phyloP scores from a whole-genome alignment of 2,329 filamentous ascomycete genomes.

The Phaeoacremonium minimum region DNA sequence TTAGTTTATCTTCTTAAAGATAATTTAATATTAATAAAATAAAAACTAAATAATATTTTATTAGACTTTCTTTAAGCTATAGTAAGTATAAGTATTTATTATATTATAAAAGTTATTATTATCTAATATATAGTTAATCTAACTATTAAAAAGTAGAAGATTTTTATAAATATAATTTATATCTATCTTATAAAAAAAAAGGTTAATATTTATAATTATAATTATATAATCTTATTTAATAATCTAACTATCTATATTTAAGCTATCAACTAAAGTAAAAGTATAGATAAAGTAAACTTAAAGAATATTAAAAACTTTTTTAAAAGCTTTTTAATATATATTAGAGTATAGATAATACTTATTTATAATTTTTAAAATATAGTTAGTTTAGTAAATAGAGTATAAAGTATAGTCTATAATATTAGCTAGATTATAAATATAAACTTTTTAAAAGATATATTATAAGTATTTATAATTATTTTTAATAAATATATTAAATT shows the following conservation, averaged over 20 bases:
- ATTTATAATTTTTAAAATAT: no score
- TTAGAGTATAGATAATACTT: no score
- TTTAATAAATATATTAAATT: no score
- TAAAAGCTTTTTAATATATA: no score
- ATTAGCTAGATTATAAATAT: no score
- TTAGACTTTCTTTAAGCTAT: background rate
- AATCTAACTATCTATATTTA: no score
- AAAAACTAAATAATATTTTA: background rate
- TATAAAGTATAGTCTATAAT: no score
- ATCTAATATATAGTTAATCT: background rate
- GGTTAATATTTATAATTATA: background rate
- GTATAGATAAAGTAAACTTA: background rate
- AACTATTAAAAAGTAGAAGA: background rate
- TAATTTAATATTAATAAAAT: background rate
- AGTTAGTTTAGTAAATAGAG: no score
- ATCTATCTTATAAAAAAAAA: background rate
- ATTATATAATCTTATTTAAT: background rate
- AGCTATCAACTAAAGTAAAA: no score
- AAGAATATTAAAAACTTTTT: background rate
- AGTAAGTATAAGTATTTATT: background rate
- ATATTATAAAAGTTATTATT: background rate
- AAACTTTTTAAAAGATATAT: no score
- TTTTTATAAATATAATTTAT: background rate
- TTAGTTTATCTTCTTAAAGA: background rate
- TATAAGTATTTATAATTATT: no score